Conservation (phyloP, 2,329 filamentous ascomycete species). For the Onygenales sp. region DNA sequence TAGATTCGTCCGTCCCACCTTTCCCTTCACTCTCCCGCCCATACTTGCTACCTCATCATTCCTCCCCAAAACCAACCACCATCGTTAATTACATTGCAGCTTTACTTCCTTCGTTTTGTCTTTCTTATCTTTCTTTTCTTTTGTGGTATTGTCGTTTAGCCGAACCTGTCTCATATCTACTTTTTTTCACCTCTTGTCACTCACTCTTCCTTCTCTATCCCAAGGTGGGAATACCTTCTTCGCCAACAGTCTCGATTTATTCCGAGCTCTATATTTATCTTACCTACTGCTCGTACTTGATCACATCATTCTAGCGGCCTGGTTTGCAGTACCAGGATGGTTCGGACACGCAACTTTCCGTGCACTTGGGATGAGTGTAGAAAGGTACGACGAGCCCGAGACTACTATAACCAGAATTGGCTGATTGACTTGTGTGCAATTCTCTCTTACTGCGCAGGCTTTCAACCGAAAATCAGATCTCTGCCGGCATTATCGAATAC, state of each 20-base stretch:
- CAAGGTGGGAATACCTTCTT: not conserved
- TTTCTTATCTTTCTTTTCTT: not conserved
- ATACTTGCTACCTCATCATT: not conserved
- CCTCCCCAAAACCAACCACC: not conserved
- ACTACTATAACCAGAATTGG: not conserved
- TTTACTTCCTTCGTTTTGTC: not conserved
- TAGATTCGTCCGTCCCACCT: not conserved
- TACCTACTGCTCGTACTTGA: not conserved
- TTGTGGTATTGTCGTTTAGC: not conserved
- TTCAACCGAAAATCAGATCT: slow-evolving; percentile 42
- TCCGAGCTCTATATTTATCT: not conserved
- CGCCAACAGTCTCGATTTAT: not conserved
- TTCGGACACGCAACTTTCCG: slow-evolving; percentile 34
- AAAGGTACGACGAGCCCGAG: slow-evolving; percentile 24
- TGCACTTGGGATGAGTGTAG: slow-evolving; percentile 35
- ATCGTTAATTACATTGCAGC: not conserved
- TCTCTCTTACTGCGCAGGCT: slow-evolving; percentile 22
- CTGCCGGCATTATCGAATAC: slow-evolving; percentile 38
- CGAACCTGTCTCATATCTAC: not conserved
- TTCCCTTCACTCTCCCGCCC: not conserved
- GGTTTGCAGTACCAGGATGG: slow-evolving; percentile 20
- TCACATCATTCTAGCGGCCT: not conserved
- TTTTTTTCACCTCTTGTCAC: not conserved
- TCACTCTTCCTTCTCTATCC: not conserved
- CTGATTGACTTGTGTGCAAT: slow-evolving; percentile 4